Evolutionary conservation across 106 monocot species (phyloP).

Genomic region (Ottelia alismoides): DNA sequence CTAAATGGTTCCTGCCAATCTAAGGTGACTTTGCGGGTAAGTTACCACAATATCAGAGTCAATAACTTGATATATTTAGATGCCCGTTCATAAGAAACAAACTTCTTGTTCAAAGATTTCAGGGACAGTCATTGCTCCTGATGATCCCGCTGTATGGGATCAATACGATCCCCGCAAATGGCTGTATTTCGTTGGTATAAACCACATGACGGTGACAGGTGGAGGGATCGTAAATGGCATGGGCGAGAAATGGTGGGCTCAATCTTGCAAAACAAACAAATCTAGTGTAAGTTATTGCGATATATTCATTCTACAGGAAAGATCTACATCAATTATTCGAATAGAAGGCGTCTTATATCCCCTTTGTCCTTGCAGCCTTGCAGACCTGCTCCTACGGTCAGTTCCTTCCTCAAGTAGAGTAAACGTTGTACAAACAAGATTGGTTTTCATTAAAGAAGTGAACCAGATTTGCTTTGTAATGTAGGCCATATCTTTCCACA

Average conservation of each 20-base stretch:
- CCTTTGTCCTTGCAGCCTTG: slow-evolving; percentile 49
- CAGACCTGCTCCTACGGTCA: slow-evolving; percentile 48
- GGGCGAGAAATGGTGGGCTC: slow-evolving; percentile 76
- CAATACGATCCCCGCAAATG: slow-evolving; percentile 8
- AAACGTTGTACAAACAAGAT: too few relatives aligned
- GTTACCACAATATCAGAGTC: too few relatives aligned
- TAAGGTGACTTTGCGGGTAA: slow-evolving; percentile 48
- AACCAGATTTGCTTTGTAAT: slow-evolving; percentile 3
- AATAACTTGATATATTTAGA: too few relatives aligned
- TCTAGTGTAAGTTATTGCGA: slow-evolving; percentile 29
- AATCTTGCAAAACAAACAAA: slow-evolving; percentile 59
- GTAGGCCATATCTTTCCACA: slow-evolving; percentile 75
- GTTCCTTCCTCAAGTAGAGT: slow-evolving; percentile 2
- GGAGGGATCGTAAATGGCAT: slow-evolving; percentile 22
- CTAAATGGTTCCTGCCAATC: slow-evolving; percentile 44
- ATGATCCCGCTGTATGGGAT: slow-evolving; percentile 41
- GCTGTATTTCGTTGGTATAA: slow-evolving; percentile 13
- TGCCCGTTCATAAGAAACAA: too few relatives aligned
- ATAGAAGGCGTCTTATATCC: not conserved
- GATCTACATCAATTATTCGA: not conserved
- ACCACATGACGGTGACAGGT: slow-evolving; percentile 8
- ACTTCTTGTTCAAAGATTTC: slow-evolving; percentile 21
- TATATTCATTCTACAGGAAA: not conserved
- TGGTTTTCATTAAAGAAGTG: too few relatives aligned
- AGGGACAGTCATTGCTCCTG: slow-evolving; percentile 59